Base-by-base conservation (phyloP, 805 yeast species). In the Metschnikowia santaceciliae region DNA sequence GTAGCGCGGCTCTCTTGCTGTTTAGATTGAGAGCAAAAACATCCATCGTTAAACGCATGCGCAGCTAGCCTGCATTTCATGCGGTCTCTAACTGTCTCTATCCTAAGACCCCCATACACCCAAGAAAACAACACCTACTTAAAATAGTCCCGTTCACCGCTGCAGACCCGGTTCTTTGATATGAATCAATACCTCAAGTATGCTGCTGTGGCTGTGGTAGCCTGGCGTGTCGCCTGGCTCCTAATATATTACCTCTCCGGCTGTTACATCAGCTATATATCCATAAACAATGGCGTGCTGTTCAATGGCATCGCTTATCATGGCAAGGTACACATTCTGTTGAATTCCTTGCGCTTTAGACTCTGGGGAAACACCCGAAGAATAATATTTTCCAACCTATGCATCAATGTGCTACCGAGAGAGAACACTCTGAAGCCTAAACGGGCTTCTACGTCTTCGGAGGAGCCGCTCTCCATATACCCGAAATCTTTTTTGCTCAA, bases 221-320 rank as follows among this genome's bases (percentile, higher is more conserved):
- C 51, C 20, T 72, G 76, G 77, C 49, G 58, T 13, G 19, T 61
- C 3, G 42, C 48, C 14, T 73, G 78, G 78, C 56, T 58, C 32
- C 26, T 67, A 17, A 50, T 69, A n/a, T 69, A 68, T 53, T 26
- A 50, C 7, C 13, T 67, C 6, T 54, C 64, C 8, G 78, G 78
- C 23, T 48, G 72, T 44, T 68, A 70, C 50, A 53, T 74, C 35
- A 59, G 62, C 32, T 62, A 68, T 15, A 40, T 74, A 4, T 52
- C 70, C 15, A 61, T 73, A 36, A 70, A 67, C 55, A 72, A 72
- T 54, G 77, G 78, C 10, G 48, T 74, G 2, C 68, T 61, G 68
- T 58, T 72, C 54, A 70, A 71, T 53, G 59, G 66, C 3, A 55
- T 74, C 22, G 45, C 60, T 4, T 47, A 67, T 48, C 47, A 47